Conservation (phyloP, 192 early-diverging fungal genomes). For the Spizellomyces punctatus region DNA sequence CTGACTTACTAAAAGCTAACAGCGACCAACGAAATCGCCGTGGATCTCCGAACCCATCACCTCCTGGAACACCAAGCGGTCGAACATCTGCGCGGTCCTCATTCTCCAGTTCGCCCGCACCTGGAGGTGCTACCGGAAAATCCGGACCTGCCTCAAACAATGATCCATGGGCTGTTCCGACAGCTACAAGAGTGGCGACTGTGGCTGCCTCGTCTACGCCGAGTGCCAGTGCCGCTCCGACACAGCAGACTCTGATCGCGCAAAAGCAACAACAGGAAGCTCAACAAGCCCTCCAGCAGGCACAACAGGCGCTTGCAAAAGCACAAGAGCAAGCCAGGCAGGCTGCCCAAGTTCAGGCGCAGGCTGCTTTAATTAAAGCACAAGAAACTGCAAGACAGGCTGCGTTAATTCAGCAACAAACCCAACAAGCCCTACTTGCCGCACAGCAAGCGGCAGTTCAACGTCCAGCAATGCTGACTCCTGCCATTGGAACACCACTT, state of each 20-base stretch:
- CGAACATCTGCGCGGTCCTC: slow-evolving; percentile 11
- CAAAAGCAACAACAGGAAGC: slow-evolving; percentile 37
- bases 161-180: slow-evolving; percentile 26
- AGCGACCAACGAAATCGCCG: not conserved
- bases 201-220: not conserved
- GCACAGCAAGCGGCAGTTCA: slow-evolving; percentile 23
- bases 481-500: not conserved
- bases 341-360: slow-evolving; percentile 34
- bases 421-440: slow-evolving; percentile 23
- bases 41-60: slow-evolving; percentile 21
- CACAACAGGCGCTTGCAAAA: slow-evolving; percentile 31
- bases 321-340: slow-evolving; percentile 39
- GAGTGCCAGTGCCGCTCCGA: not conserved
- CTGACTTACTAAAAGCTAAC: slow-evolving; percentile 17
- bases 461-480: not conserved
- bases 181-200: not conserved
- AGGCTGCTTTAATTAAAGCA: slow-evolving; percentile 29
- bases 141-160: not conserved
- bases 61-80: slow-evolving; percentile 18
- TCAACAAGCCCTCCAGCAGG: slow-evolving; percentile 24
- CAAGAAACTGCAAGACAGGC: slow-evolving; percentile 25
- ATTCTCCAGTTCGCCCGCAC: not conserved
- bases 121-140: not conserved
- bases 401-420: slow-evolving; percentile 21
- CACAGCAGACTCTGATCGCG: slow-evolving; percentile 25